phyloP scores from a whole-genome alignment of 768 basidiomycete genomes.

The Pulveroboletus frians region DNA sequence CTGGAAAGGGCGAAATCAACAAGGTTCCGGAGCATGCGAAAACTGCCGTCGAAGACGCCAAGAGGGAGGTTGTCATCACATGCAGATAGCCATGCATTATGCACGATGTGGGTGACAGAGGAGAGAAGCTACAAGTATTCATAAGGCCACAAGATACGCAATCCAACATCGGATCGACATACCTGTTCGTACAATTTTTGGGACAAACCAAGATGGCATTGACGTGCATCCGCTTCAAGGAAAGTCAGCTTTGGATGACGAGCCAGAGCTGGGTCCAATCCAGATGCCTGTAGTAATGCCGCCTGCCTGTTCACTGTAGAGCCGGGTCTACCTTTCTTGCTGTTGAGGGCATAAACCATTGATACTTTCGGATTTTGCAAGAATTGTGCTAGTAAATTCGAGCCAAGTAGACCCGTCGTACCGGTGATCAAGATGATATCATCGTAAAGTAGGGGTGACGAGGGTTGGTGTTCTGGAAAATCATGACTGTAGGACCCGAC shows the following conservation, averaged over 20 bases:
- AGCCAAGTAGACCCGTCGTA: constrained; percentile 33
- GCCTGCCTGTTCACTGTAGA: constrained; percentile 25
- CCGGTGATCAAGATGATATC: constrained; percentile 31
- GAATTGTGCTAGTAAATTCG: constrained; percentile 23
- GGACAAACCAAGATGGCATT: constrained; percentile 24
- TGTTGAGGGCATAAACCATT: constrained; percentile 30
- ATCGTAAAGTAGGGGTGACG: background rate
- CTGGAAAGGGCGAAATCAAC: constrained; percentile 35
- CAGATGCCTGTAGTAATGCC: constrained; percentile 25
- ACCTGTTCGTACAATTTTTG: constrained; percentile 27
- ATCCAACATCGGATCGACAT: background rate
- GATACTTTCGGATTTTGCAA: constrained; percentile 10
- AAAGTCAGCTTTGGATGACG: constrained; percentile 29
- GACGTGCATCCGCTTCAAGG: constrained; percentile 28
- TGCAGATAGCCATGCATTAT: constrained; percentile 25
- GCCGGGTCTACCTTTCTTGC: constrained; percentile 11
- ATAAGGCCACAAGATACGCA: background rate
- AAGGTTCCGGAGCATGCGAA: constrained; percentile 26
- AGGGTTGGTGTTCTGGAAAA: constrained; percentile 11
- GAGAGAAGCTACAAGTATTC: constrained; percentile 9
- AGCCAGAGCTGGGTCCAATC: constrained; percentile 27
- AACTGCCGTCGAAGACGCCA: constrained; percentile 7
- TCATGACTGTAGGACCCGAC: background rate
- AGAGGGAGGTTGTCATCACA: constrained; percentile 3
- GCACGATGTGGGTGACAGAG: constrained; percentile 36